Percentiles rank a stretch among this genome's conserved stretches.
phyloP scores from a whole-genome alignment of 768 basidiomycete species.

The Cubamyces sp. region DNA sequence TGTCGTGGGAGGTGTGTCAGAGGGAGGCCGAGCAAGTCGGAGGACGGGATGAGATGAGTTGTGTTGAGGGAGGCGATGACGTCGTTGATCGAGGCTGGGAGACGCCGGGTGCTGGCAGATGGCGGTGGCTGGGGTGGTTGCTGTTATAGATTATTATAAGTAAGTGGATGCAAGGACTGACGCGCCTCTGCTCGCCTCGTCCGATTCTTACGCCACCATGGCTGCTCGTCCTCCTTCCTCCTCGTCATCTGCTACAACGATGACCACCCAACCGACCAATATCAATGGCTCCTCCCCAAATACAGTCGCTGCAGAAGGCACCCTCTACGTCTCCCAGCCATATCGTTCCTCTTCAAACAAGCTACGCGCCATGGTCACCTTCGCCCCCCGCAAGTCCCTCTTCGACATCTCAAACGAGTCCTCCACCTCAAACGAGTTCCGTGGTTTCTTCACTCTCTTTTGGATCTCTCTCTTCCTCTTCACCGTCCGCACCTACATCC shows the following conservation, averaged over 20 bases:
- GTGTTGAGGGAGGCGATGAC: too few species aligned
- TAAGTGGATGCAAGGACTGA: too few species aligned
- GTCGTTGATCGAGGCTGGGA: too few species aligned
- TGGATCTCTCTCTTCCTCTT: slow-evolving; percentile 90
- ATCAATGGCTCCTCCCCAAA: slow-evolving; percentile 14
- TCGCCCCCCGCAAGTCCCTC: slow-evolving; percentile 81
- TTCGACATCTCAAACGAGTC: slow-evolving; percentile 83
- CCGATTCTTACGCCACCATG: slow-evolving; percentile 10
- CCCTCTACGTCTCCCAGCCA: slow-evolving; percentile 74
- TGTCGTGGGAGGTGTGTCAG: too few species aligned
- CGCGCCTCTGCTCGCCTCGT: background rate
- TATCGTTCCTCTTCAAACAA: slow-evolving; percentile 79
- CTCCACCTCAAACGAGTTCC: slow-evolving; percentile 82
- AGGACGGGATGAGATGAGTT: too few species aligned
- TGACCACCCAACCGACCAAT: background rate
- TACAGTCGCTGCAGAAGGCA: slow-evolving; percentile 55
- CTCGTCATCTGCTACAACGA: background rate
- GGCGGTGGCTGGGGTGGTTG: too few species aligned
- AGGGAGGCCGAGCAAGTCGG: too few species aligned
- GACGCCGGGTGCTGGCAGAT: too few species aligned
- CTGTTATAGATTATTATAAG: too few species aligned
- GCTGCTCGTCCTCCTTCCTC: background rate
- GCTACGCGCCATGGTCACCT: slow-evolving; percentile 81
- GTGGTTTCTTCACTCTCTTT: slow-evolving; percentile 95
- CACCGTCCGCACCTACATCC: slow-evolving; percentile 75